Evolutionary conservation across 179 eudicot species (phyloP).

Genomic region (Gypsophila paniculata): DNA sequence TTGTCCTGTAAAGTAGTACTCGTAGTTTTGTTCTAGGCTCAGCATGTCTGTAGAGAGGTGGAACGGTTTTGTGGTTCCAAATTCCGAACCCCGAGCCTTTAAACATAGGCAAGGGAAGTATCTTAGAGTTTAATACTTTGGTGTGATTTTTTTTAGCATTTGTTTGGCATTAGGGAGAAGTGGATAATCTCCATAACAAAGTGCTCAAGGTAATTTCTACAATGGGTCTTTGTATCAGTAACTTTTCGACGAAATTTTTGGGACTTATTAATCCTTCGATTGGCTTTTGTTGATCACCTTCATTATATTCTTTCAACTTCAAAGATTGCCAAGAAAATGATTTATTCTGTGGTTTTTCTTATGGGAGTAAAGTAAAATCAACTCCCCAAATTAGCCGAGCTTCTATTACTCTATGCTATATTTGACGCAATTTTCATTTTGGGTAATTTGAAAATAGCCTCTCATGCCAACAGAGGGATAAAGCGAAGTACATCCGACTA

Average conservation of each 20-base stretch:
- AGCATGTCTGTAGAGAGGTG: constrained; percentile 19
- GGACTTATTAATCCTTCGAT: neutral
- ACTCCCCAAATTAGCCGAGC: too few relatives aligned
- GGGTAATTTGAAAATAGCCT: too few relatives aligned
- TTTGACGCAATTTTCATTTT: too few relatives aligned
- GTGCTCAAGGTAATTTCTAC: neutral
- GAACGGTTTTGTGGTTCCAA: constrained; percentile 18
- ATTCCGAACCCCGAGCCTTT: constrained; percentile 14
- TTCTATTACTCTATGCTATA: too few relatives aligned
- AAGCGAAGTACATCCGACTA: too few relatives aligned
- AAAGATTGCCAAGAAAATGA: too few relatives aligned
- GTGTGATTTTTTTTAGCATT: constrained; percentile 10
- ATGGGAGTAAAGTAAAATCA: too few relatives aligned
- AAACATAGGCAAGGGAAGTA: constrained; percentile 22
- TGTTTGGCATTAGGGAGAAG: constrained; percentile 5
- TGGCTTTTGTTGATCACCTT: neutral
- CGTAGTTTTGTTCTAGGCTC: constrained; percentile 17
- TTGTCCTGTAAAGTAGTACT: constrained; percentile 21
- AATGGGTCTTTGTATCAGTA: neutral
- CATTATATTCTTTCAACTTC: too few relatives aligned
- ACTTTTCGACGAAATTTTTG: neutral
- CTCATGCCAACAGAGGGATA: too few relatives aligned
- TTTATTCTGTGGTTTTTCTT: too few relatives aligned
- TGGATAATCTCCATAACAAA: neutral
- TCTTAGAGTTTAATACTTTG: neutral